phyloP scores from a whole-genome alignment of 306 rosid species.

The Quercus agrifolia region DNA sequence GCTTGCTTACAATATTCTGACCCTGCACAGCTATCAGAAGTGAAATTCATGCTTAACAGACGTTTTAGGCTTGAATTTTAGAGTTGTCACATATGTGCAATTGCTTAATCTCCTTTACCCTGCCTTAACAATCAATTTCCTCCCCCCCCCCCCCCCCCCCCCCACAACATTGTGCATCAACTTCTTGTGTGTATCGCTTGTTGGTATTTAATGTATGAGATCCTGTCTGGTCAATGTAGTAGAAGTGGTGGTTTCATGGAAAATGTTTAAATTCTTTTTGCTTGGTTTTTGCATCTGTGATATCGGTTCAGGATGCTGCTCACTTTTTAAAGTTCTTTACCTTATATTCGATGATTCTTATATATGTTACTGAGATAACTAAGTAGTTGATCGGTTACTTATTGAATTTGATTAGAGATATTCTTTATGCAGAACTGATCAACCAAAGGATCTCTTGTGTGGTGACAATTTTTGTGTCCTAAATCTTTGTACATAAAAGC shows the following conservation, averaged over 20 bases:
- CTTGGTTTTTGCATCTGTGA: background rate
- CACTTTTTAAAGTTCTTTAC: background rate
- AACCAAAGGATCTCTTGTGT: background rate
- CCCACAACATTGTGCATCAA: background rate
- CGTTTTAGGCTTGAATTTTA: background rate
- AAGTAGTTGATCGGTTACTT: background rate
- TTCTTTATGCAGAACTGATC: background rate
- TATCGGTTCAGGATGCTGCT: background rate
- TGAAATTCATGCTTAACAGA: background rate
- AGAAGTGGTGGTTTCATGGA: background rate
- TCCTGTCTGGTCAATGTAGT: background rate
- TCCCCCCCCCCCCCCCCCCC: accelerated
- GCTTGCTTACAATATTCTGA: background rate
- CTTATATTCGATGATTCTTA: background rate
- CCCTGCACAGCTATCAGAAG: too few relatives aligned
- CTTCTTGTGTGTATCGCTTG: background rate
- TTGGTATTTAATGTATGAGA: background rate
- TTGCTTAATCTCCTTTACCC: background rate
- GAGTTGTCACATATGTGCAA: background rate
- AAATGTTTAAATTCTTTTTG: background rate
- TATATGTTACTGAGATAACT: background rate
- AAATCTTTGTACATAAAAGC: background rate
- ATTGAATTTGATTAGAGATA: background rate
- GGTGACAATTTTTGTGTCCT: background rate
- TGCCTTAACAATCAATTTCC: background rate